Base-by-base conservation (phyloP, 202 grass and related monocot genomes). In the Eragrostis tef region DNA sequence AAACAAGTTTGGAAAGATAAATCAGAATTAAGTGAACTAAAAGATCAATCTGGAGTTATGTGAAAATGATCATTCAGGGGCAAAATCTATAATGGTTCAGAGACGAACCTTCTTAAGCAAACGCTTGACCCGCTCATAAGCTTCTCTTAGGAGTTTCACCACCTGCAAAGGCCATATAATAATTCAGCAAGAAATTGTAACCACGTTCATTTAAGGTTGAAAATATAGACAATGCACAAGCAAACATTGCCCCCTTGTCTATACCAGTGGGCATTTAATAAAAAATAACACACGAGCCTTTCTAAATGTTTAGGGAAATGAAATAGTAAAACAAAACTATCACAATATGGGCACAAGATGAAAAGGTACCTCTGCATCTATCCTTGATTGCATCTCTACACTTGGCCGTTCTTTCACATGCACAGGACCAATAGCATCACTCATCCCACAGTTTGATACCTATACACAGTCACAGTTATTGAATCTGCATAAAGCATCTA, bases 381-480 rank as follows among this genome's bases (percentile, higher is more conserved):
- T 90, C 39, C 93, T 89, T 34, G 93, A 87, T 73, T 97, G 93
- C 90, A 97, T 91, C 77, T 97, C 93, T 79, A 79, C 71, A 80
- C 93, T 80, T 74, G 86, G 57, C 9, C 80, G 69, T 71, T 97
- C 90, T 83, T 87, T 90, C 44, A 97, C 84, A 87, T 90, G 86
- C 43, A 91, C 88, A 45, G 87, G 93, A 16, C 88, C 93, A 85
- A 92, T 90, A 62, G 49, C 71, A 62, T 68, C 78, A 82, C 88
- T 93, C 90, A 89, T 93, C 70, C 90, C 86, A 87, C 93, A 97
- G 72, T 85, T 85, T 81, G 93, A 97, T 75, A 97, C 93, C 93
- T 97, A 67, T 49, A 65, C 52, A 71, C 43, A 79, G 19, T 56
- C 27, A 39, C 0, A 67, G 69, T 86, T 53, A 83, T 56, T 70